Percentiles rank a stretch among this genome's conserved stretches.
Evolutionary conservation across 495 filamentous ascomycete genomes (phyloP).

Genomic region (Penicillium ucsense): DNA sequence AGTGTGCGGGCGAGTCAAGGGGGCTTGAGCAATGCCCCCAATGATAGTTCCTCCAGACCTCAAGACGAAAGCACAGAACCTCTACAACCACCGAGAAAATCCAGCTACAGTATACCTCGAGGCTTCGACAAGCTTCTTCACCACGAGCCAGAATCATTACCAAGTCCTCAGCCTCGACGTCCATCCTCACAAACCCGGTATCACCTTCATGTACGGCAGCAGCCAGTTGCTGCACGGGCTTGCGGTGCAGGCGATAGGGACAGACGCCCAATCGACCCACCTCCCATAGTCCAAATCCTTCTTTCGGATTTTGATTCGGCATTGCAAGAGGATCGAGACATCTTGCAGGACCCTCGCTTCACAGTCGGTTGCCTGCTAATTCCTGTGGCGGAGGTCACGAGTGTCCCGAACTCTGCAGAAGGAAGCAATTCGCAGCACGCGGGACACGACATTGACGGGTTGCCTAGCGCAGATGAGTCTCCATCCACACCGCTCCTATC

Average conservation of each 20-base stretch:
- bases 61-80: not conserved
- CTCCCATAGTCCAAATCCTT: constrained; percentile 83
- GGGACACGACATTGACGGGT: constrained; percentile 6
- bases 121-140: constrained; percentile 36
- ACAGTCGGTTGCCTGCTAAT: constrained; percentile 69
- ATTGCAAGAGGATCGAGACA: constrained; percentile 40
- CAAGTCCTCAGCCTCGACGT: constrained; percentile 14
- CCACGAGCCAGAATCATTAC: constrained; percentile 22
- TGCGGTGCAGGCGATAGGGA: constrained; percentile 94
- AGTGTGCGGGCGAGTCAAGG: constrained; percentile 5
- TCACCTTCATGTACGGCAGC: constrained; percentile 71
- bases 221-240: constrained; percentile 79
- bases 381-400: constrained; percentile 31
- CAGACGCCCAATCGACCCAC: constrained; percentile 86
- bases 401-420: constrained; percentile 2
- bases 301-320: constrained; percentile 54
- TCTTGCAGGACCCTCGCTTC: constrained; percentile 64
- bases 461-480: constrained; percentile 15
- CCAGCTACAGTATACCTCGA: constrained; percentile 24
- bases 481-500: constrained; percentile 26
- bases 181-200: constrained; percentile 29
- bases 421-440: constrained; percentile 35
- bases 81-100: constrained; percentile 10
- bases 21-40: too few relatives aligned
- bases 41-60: too few relatives aligned